Evolutionary conservation across 345 rosid genomes (phyloP), one percentile per base, ranked within the genome.

Genomic region (Salix dunnii): DNA sequence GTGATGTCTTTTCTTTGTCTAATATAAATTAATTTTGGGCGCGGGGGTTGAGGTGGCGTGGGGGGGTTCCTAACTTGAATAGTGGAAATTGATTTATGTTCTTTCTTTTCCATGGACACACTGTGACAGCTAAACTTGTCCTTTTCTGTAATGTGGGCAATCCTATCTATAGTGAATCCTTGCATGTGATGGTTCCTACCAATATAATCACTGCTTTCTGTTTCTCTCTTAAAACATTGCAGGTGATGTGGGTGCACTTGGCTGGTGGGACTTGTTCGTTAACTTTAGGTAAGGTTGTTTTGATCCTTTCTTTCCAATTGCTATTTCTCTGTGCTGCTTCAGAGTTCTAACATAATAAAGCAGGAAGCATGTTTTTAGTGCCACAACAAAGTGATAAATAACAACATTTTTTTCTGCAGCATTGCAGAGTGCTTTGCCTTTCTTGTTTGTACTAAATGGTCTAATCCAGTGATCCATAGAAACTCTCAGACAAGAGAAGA

Each of bases 241-340:
- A 95, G 99, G 99, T 67, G 92, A 87, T 80, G 90, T 92, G 6
- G 91, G 94, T 79, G 89, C 97, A 82, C 94, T 96, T 85, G 88
- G 97, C 83, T 92, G 98, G 98, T 94, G 98, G 98, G 95, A 91
- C 79, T 84, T 94, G 84, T 94, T 94, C 82, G 87, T 92, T 74
- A 94, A 91, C 83, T 94, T 94, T 78, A 91, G 98, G 98, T 92
- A 82, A 60, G 63, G 72, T 60, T 77, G 79, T 61, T 55, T 70
- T 38, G 21, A 27, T 53, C 17, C 55, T 78, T 60, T 81, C 51
- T 51, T 68, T 63, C 33, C 7, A 5, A 43, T 78, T 71, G 28
- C 51, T 68, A 12, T 17, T 58, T 58, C 49, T 55, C 36, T n/a
- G 67, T 42, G 25, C 70, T 68, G 23, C 67, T 67, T 73, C 73